phyloP scores from a whole-genome alignment of 345 rosid species.

The Erodium maritimum region DNA sequence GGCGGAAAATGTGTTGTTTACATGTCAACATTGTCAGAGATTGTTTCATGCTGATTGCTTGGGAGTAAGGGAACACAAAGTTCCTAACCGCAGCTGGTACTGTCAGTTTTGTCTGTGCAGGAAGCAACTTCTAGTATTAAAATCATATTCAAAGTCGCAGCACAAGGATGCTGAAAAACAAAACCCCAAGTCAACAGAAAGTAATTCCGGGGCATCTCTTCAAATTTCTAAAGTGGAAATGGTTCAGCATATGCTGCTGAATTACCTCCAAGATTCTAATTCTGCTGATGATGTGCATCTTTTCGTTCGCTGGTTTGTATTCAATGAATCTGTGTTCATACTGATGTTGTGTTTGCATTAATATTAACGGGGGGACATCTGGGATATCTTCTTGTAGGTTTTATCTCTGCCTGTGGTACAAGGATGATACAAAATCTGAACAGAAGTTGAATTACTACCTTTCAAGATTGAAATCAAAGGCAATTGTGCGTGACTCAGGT shows the following conservation, averaged over 20 bases:
- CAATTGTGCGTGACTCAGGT: conserved; percentile 72
- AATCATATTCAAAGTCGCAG: conserved; percentile 59
- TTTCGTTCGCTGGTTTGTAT: conserved; percentile 77
- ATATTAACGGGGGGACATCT: conserved; percentile 12
- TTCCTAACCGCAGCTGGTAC: conserved; percentile 53
- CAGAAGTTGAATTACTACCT: conserved; percentile 54
- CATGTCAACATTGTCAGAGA: conserved; percentile 71
- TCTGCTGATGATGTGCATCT: conserved; percentile 70
- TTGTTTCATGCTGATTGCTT: conserved; percentile 85
- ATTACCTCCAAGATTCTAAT: conserved; percentile 76
- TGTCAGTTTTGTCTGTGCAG: conserved; percentile 74
- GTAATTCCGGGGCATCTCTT: conserved; percentile 30
- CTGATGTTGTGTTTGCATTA: conserved; percentile 10
- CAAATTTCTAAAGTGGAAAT: conserved; percentile 51
- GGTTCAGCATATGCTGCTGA: conserved; percentile 79
- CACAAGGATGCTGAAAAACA: conserved; percentile 24
- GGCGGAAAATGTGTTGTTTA: conserved; percentile 42
- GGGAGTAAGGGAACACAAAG: conserved; percentile 71
- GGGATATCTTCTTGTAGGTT: conserved; percentile 54
- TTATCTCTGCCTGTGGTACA: conserved; percentile 86
- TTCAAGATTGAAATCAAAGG: conserved; percentile 72
- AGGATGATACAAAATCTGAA: conserved; percentile 74
- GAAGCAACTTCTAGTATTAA: conserved; percentile 79
- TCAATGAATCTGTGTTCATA: background rate
- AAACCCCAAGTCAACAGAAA: conserved; percentile 19